These are phyloP conservation scores for Asterophora lycoperdoides DNA, from an alignment of 768 basidiomycete genomes.

Conservation along the genomic window DNA sequence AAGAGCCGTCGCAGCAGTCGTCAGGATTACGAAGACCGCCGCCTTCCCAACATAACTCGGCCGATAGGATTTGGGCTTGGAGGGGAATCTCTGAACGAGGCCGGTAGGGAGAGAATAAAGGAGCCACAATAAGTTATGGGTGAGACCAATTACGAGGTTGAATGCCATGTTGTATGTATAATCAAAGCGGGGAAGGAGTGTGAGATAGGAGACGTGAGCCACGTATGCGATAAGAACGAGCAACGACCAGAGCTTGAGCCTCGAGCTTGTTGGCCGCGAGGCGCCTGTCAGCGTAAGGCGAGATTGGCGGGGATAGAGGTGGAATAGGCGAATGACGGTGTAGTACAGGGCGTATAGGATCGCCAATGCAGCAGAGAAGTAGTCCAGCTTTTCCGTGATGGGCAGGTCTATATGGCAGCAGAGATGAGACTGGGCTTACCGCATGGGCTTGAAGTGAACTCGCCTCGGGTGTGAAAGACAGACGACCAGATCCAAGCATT, in stretches of 20 bases:
- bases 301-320: conserved; percentile 52
- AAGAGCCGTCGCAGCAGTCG: conserved; percentile 68
- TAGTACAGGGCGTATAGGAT: conserved; percentile 81
- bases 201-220: conserved; percentile 76
- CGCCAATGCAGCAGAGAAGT: conserved; percentile 87
- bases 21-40: conserved; percentile 60
- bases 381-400: conserved; percentile 86
- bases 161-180: conserved; percentile 92
- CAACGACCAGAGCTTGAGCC: conserved; percentile 39
- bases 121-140: conserved; percentile 82
- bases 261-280: conserved; percentile 14
- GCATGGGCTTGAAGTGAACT: conserved; percentile 20
- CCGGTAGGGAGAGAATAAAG: conserved; percentile 60
- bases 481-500: conserved; percentile 93
- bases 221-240: conserved; percentile 55
- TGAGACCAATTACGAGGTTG: conserved; percentile 70
- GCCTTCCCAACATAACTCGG: conserved; percentile 52
- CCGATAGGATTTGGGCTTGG: conserved; percentile 51
- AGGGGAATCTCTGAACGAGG: conserved; percentile 51
- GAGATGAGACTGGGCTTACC: conserved; percentile 2
- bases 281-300: conserved; percentile 24
- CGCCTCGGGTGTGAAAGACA: conserved; percentile 91
- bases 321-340: conserved; percentile 70
- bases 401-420: conserved; percentile 58
- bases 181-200: conserved; percentile 74